Conservation (phyloP, 2,329 filamentous ascomycete species). For the Tolypocladium tundrense region DNA sequence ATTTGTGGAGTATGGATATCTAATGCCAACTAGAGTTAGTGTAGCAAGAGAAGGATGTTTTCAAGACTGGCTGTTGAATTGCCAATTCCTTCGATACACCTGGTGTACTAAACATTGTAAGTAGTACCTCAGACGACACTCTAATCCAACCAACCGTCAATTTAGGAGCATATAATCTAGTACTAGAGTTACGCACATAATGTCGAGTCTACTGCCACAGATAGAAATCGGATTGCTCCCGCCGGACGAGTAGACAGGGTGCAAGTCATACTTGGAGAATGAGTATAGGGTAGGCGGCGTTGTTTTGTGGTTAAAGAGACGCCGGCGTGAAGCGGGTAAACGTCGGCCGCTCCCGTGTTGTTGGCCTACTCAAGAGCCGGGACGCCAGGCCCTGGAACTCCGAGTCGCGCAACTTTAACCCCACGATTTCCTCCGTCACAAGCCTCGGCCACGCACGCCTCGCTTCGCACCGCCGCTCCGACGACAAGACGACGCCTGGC, state of each 20-base stretch:
- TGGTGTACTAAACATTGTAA: too few relatives aligned
- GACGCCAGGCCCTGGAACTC: slow-evolving; percentile 1
- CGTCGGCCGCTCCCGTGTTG: neutral
- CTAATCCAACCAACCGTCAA: too few relatives aligned
- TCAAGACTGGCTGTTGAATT: neutral
- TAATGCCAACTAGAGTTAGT: neutral
- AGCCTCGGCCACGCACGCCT: neutral
- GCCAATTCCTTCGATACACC: too few relatives aligned
- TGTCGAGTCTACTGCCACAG: too few relatives aligned
- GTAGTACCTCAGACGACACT: too few relatives aligned
- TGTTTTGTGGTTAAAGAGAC: neutral
- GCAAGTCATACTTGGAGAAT: too few relatives aligned
- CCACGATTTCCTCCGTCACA: neutral
- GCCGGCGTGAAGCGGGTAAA: slow-evolving; percentile 1
- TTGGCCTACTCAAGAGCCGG: neutral
- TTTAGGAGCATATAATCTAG: too few relatives aligned
- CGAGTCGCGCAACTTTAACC: neutral
- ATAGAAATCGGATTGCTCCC: too few relatives aligned
- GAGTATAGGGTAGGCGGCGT: too few relatives aligned
- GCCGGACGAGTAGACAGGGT: too few relatives aligned
- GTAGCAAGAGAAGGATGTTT: neutral
- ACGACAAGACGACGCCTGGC: neutral
- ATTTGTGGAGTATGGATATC: neutral
- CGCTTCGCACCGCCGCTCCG: neutral
- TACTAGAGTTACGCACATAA: too few relatives aligned